Evolutionary conservation across 352 stramenopile species (phyloP), one percentile per base, ranked within the genome.

Genomic region (Globisporangium acanthophoron): DNA sequence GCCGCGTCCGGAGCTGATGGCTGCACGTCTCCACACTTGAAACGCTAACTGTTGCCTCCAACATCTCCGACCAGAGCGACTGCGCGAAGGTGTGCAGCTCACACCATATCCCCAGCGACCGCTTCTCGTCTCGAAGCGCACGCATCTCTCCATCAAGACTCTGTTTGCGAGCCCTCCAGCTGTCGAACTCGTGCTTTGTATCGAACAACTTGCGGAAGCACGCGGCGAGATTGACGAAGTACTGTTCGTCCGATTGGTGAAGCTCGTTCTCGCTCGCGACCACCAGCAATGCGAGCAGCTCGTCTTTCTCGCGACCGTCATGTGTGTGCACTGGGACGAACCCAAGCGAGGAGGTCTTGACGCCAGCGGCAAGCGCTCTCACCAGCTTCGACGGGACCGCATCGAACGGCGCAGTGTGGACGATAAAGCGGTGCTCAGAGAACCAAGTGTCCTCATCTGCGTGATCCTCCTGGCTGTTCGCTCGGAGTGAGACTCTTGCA

Each of bases 371-470:
- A 8, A 65, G 40, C 0, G 49, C 47, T 24, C 20, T 13, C 7
- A 57, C 16, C 15, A 66, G 24, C 18, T 41, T 45, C 3, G 21
- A 3, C 0, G 59, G 59, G 15, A 66, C 24, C 6, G 8, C 27
- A 16, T 29, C 11, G n/a, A 66, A 66, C 15, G 59, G 59, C 16
- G 47, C 8, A 4, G 0, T 21, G 47, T 61, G 47, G 3, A 37
- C 27, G 4, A 37, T 9, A 27, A 58, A 51, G 15, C 47, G 31
- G 11, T 13, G 20, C 20, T 48, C 21, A 15, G 48, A 58, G 43
- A 58, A 61, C 35, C 59, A 61, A 5, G 13, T 6, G 0, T 24
- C 37, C 5, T 49, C 43, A 20, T 24, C 8, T 46, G 2, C 20
- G 12, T 20, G n/a, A 11, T 21, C 33, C 39, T 27, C 37, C 5